These are phyloP conservation scores for Hypericum perforatum DNA, from an alignment of 345 rosid genomes.

Conservation along the genomic window DNA sequence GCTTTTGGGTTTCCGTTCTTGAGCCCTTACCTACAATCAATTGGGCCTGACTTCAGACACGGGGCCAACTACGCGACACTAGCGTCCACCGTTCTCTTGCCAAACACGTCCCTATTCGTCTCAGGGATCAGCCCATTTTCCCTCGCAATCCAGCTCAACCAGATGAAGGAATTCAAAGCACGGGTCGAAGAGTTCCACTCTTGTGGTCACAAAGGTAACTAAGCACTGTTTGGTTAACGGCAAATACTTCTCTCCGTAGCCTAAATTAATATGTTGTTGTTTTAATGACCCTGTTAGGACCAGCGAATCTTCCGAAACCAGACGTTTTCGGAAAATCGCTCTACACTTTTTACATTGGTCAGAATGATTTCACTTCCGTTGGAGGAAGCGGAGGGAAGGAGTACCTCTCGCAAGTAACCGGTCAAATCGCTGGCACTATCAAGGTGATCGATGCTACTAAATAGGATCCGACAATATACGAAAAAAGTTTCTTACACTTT, in stretches of 20 bases:
- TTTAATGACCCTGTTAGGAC: conserved; percentile 15
- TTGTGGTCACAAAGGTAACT: conserved; percentile 11
- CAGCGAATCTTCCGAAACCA: conserved; percentile 38
- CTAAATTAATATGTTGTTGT: neutral
- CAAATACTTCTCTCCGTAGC: too few species aligned
- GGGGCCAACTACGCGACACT: conserved; percentile 76
- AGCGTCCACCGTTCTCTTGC: conserved; percentile 70
- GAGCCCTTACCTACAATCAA: conserved; percentile 73
- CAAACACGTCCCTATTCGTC: conserved; percentile 64
- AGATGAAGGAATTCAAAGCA: conserved; percentile 64
- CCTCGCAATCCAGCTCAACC: conserved; percentile 70
- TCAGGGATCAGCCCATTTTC: conserved; percentile 69
- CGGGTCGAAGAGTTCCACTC: conserved; percentile 39
- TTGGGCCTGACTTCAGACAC: conserved; percentile 66
- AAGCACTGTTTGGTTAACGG: too few species aligned
- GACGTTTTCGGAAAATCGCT: conserved; percentile 49
- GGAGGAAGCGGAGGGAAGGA: conserved; percentile 46
- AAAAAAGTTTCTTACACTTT: too few species aligned
- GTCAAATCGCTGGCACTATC: conserved; percentile 42
- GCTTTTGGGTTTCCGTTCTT: conserved; percentile 63
- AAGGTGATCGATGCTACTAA: conserved; percentile 26
- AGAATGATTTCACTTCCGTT: conserved; percentile 70
- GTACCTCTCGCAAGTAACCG: conserved; percentile 46
- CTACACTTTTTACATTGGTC: conserved; percentile 67
- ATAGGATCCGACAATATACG: neutral